Conservation (phyloP, 768 basidiomycete genomes). For the Tephrocybe sp. region DNA sequence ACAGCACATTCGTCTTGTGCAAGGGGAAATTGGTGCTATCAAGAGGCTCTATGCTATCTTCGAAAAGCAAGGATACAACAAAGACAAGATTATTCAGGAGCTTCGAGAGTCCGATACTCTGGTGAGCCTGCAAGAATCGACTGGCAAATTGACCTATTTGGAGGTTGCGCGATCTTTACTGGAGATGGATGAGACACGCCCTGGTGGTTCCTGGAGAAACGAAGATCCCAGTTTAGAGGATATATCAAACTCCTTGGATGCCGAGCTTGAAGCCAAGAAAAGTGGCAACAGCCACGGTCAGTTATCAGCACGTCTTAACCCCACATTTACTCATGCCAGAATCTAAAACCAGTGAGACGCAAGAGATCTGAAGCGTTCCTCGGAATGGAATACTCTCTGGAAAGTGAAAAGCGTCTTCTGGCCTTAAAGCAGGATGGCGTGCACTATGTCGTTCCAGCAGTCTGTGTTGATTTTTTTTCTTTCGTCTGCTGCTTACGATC, state of each 20-base stretch:
- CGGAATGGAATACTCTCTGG: not conserved
- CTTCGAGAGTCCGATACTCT: slow-evolving; percentile 1
- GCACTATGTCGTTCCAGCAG: not conserved
- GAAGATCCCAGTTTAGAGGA: not conserved
- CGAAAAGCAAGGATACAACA: slow-evolving; percentile 11
- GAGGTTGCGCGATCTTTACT: not conserved
- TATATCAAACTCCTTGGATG: not conserved
- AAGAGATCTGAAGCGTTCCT: not conserved
- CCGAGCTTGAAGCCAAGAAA: not conserved
- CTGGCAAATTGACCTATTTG: not conserved
- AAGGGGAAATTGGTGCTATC: slow-evolving; percentile 9
- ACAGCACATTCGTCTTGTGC: slow-evolving; percentile 5
- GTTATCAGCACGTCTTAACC: not conserved
- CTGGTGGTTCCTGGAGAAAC: slow-evolving; percentile 2
- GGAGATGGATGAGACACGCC: not conserved
- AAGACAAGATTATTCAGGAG: slow-evolving; percentile 14
- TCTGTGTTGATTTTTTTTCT: not conserved
- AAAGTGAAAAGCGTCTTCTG: not conserved
- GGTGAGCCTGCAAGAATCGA: not conserved
- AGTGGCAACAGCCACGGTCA: not conserved
- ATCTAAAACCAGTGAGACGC: not conserved
- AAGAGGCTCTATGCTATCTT: slow-evolving; percentile 12
- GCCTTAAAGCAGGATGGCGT: not conserved
- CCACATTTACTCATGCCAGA: not conserved
- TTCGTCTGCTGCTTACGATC: too few relatives aligned